Evolutionary conservation across 441 rosid species (phyloP).

Genomic region (Populus tomentosa): DNA sequence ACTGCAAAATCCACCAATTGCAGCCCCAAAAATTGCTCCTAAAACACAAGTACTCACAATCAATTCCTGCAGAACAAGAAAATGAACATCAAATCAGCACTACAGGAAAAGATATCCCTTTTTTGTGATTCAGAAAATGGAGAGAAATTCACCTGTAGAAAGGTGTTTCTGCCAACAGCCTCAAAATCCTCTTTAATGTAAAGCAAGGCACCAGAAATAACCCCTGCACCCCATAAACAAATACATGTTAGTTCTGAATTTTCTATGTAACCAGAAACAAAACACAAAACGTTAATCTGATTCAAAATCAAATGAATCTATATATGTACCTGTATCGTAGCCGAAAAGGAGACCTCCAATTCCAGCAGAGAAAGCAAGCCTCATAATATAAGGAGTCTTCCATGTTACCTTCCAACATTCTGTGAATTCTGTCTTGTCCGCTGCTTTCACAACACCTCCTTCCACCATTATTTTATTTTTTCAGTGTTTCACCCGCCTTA

Average conservation of each 20-base stretch:
- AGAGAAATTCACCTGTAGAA: conserved; percentile 38
- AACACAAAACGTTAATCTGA: too few relatives aligned
- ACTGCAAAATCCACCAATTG: conserved; percentile 61
- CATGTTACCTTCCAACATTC: conserved; percentile 61
- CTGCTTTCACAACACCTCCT: conserved; percentile 45
- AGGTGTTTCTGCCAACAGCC: conserved; percentile 39
- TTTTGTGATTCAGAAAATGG: not conserved
- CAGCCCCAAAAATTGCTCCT: conserved; percentile 80
- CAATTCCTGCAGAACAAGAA: conserved; percentile 34
- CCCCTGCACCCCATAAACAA: conserved; percentile 30
- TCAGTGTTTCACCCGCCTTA: not conserved
- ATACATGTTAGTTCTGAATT: too few relatives aligned
- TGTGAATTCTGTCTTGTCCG: conserved; percentile 45
- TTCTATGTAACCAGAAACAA: too few relatives aligned
- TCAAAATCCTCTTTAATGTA: conserved; percentile 53
- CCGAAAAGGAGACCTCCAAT: conserved; percentile 77
- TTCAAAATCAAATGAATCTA: not conserved
- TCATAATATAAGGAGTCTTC: conserved; percentile 67
- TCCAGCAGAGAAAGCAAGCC: conserved; percentile 66
- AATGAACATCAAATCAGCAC: not conserved
- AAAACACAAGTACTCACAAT: conserved; percentile 76
- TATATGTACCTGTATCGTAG: conserved; percentile 53
- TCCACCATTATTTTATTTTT: conserved; percentile 50
- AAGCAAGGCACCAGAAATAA: conserved; percentile 71
- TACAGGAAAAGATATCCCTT: not conserved